These are phyloP conservation scores for Boletus mariae DNA, from an alignment of 1,284 basidiomycete genomes.

Conservation along the genomic window DNA sequence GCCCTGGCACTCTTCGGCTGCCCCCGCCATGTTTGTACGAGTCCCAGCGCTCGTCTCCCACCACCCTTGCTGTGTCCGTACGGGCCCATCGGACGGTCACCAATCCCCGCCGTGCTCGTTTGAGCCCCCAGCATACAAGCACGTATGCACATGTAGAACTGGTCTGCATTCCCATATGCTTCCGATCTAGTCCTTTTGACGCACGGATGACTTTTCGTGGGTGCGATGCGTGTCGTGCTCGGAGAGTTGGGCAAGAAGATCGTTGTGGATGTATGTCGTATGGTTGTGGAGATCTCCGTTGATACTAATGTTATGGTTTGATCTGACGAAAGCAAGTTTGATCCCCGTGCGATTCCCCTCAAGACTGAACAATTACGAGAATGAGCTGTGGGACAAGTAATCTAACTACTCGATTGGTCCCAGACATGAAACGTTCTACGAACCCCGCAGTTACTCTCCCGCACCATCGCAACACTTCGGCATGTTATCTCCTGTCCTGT, in stretches of 20 bases:
- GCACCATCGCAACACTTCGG: conserved; percentile 58
- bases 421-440: conserved; percentile 79
- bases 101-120: too few species aligned
- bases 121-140: too few species aligned
- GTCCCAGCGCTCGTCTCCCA: too few species aligned
- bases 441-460: conserved; percentile 64
- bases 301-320: conserved; percentile 12
- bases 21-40: too few species aligned
- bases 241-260: conserved; percentile 95
- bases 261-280: conserved; percentile 77
- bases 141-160: too few species aligned
- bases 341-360: conserved; percentile 86
- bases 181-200: conserved; percentile 97
- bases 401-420: conserved; percentile 88
- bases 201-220: conserved; percentile 99
- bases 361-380: conserved; percentile 96
- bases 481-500: conserved; percentile 47
- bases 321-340: conserved; percentile 96
- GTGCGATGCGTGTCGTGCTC: conserved; percentile 88
- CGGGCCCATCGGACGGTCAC: too few species aligned
- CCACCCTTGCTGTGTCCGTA: too few species aligned
- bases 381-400: conserved; percentile 96
- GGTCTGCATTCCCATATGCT: conserved; percentile 73
- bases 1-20: too few species aligned
- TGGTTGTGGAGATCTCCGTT: not conserved